phyloP scores from a whole-genome alignment of 2,329 filamentous ascomycete species.

The Penicillium glabrum region DNA sequence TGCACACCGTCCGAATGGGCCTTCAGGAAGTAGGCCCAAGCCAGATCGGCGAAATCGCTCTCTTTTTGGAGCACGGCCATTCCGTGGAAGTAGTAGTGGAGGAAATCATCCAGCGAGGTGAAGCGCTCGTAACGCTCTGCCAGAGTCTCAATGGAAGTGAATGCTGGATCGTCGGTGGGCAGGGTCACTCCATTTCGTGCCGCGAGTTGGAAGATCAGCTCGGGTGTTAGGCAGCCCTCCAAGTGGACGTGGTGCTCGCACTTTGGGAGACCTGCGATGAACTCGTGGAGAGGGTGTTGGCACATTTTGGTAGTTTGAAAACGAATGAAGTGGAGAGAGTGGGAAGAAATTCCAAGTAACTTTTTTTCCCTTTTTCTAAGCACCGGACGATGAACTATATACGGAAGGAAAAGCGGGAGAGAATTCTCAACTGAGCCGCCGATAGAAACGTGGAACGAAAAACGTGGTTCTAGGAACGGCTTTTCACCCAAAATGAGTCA shows the following conservation, averaged over 20 bases:
- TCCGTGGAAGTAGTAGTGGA: constrained; percentile 75
- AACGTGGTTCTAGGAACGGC: background rate
- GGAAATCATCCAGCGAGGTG: constrained; percentile 72
- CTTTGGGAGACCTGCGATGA: constrained; percentile 69
- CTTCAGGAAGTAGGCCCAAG: constrained; percentile 68
- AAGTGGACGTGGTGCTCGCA: constrained; percentile 81
- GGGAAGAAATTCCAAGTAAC: background rate
- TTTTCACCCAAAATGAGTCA: too few relatives aligned
- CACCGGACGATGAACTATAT: background rate
- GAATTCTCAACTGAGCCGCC: background rate
- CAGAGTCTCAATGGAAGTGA: constrained; percentile 60
- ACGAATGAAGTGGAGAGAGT: background rate
- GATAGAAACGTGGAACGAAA: background rate
- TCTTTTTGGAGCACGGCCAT: constrained; percentile 67
- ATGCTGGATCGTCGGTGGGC: constrained; percentile 59
- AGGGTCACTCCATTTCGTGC: constrained; percentile 64
- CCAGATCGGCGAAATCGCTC: constrained; percentile 71
- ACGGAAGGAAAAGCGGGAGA: background rate
- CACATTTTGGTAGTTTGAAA: constrained; percentile 49
- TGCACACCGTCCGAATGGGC: constrained; percentile 65
- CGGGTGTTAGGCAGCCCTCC: constrained; percentile 71
- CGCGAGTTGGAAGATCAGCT: constrained; percentile 69
- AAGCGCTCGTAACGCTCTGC: constrained; percentile 66
- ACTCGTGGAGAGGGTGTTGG: constrained; percentile 55
- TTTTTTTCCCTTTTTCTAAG: background rate